Evolutionary conservation across 1,139 yeast genomes (phyloP), one percentile per base, ranked within the genome.

Genomic region (Candida sojae): DNA sequence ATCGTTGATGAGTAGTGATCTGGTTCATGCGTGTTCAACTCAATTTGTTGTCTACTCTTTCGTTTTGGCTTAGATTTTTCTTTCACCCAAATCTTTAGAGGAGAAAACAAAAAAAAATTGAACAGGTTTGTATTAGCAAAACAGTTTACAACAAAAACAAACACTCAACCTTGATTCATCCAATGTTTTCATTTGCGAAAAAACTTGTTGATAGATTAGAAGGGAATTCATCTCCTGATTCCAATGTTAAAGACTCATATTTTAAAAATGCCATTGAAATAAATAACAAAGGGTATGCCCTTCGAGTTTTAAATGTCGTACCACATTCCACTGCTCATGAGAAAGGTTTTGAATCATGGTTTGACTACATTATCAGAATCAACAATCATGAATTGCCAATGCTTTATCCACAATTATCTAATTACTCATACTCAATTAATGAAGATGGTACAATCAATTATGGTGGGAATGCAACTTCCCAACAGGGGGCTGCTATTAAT

Each of bases 131-230:
- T 17, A 26, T 13, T 23, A 39, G 17, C 17, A n/a, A 32, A 12
- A 8, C 17, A 11, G 10, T 11, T 32, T 11, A 32, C 28, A 25
- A 13, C 32, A 9, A 8, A 26, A 25, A 39, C 37, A 21, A 17
- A 17, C 21, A 17, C 21, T 17, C 21, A 17, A 17, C 21, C 21
- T 17, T 17, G 21, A 17, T 17, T 17, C 21, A 17, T 17, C 21
- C 21, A 17, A 90, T 90, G 97, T 87, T 90, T 67, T 88, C 96
- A 31, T 88, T 91, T 67, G 97, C 97, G 8, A 88, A 86, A 63
- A 88, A 84, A 58, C 66, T 91, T 44, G 97, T 90, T 31, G 87
- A 84, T 58, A 78, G 90, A 28, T 76, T 92, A 41, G 97, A 90
- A 59, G 78, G 79, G 1, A 55, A 67, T 23, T 63, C 66, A 23